Base-by-base conservation (phyloP, 2,329 filamentous ascomycete species). In the Aspergillus persii region DNA sequence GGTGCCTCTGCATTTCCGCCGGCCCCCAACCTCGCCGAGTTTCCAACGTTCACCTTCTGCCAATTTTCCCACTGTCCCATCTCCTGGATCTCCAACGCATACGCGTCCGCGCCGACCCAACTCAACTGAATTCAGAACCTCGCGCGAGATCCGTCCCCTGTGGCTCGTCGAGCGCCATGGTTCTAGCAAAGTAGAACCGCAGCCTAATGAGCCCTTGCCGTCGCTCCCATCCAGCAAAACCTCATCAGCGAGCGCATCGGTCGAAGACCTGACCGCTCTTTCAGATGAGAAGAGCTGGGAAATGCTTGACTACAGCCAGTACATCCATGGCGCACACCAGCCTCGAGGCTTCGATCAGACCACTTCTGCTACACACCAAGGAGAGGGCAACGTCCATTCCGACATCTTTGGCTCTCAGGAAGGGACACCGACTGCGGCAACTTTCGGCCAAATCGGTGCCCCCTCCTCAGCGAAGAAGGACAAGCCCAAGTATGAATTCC, bases 71-170 rank as follows among this genome's bases (percentile, higher is more conserved):
- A 66, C 69, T 30, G 74, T 71, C 44, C 66, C 69, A 11, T 68
- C 74, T 31, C 74, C 74, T n/a, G 72, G 64, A 18, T 81, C 80
- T 7, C 81, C 81, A 29, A 74, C 71, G n/a, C 70, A 71, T 50
- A 61, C 72, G 11, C 76, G 80, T 33, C 79, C 81, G 61, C 72
- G 74, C 50, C 79, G 82, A 39, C 75, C 79, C 0, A 77, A 75
- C 54, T 85, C 83, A 1, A 76, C 77, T 4, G 82, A 85, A 61
- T 84, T 84, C 69, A 80, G 77, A 60, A 76, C 75, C 39, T 78
- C 75, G 18, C 84, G 84, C 56, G 91, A 95, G 70, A 88, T 93
- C 68, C 88, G 90, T 65, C 93, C 93, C 0, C 78, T 97, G 8
- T 94, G 90, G 74, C 86, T 96, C 26, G 85, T 96, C 6, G 90